Evolutionary conservation across 2,329 filamentous ascomycete species (phyloP).

Genomic region (Paraphoma sp.): DNA sequence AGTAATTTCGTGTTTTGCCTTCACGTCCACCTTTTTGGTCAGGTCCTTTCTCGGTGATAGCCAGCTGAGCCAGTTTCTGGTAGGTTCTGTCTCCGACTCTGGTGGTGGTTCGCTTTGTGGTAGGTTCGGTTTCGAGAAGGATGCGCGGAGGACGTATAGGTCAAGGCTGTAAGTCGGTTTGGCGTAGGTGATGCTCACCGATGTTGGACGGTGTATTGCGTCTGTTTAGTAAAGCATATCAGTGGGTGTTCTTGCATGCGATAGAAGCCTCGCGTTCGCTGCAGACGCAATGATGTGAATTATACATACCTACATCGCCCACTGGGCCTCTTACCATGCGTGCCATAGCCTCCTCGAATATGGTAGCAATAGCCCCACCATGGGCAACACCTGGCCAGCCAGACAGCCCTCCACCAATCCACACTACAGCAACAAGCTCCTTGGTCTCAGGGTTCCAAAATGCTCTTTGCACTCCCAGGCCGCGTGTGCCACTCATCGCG

Average conservation of each 20-base stretch:
- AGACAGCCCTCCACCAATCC: conserved; percentile 67
- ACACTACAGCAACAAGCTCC: conserved; percentile 69
- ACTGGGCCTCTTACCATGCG: conserved; percentile 65
- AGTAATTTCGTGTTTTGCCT: conserved; percentile 54
- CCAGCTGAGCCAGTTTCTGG: conserved; percentile 39
- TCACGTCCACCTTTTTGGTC: conserved; percentile 51
- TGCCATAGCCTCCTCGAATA: conserved; percentile 74
- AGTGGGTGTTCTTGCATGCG: not conserved
- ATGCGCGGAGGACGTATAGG: conserved; percentile 68
- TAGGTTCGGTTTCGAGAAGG: conserved; percentile 43
- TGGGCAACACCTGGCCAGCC: conserved; percentile 78
- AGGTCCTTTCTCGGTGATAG: conserved; percentile 44
- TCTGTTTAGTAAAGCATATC: conserved; percentile 18
- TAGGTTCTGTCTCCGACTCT: conserved; percentile 29
- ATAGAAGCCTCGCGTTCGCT: not conserved
- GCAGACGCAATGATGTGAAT: not conserved
- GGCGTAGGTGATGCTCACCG: conserved; percentile 64
- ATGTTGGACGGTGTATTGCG: conserved; percentile 38
- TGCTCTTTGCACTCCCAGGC: conserved; percentile 61
- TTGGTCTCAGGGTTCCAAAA: conserved; percentile 68
- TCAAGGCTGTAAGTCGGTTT: conserved; percentile 64
- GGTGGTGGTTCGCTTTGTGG: conserved; percentile 31
- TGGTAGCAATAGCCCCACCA: conserved; percentile 72
- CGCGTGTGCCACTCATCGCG: conserved; percentile 45
- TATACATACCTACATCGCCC: conserved; percentile 33